Percentiles rank a stretch among this genome's conserved stretches.
These are phyloP conservation scores for Myxozyma lipomycoides DNA, from an alignment of 805 yeast genomes.

Conservation along the genomic window DNA sequence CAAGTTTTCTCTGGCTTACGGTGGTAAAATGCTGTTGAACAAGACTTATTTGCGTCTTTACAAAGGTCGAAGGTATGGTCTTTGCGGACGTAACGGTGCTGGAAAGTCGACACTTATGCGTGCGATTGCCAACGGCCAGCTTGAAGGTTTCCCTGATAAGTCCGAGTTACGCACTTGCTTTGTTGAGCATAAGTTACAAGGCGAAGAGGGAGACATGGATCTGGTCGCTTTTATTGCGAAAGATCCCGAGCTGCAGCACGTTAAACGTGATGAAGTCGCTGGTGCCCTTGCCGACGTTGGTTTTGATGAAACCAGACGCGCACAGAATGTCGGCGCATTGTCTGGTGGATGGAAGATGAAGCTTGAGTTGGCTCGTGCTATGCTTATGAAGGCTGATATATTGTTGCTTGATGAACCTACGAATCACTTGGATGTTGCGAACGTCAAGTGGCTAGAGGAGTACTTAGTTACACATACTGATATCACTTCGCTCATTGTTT, in stretches of 20 bases:
- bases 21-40: slow-evolving; percentile 93
- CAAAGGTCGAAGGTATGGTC: slow-evolving; percentile 95
- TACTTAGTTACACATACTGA: slow-evolving; percentile 77
- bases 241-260: slow-evolving; percentile 72
- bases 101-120: slow-evolving; percentile 98
- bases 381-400: slow-evolving; percentile 96
- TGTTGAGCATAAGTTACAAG: slow-evolving; percentile 95
- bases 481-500: slow-evolving; percentile 90
- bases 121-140: slow-evolving; percentile 91
- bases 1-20: slow-evolving; percentile 93
- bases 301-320: slow-evolving; percentile 82
- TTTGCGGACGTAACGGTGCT: slow-evolving; percentile 98
- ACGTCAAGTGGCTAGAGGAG: slow-evolving; percentile 91
- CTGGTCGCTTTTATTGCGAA: slow-evolving; percentile 81
- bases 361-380: slow-evolving; percentile 96
- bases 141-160: slow-evolving; percentile 95
- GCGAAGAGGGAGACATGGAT: slow-evolving; percentile 87
- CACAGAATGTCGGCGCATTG: slow-evolving; percentile 86
- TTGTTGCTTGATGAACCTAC: slow-evolving; percentile 96
- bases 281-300: slow-evolving; percentile 80
- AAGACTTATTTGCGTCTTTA: slow-evolving; percentile 82
- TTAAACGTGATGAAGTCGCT: slow-evolving; percentile 62
- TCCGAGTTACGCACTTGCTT: slow-evolving; percentile 86
- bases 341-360: slow-evolving; percentile 99
- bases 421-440: slow-evolving; percentile 91